These are phyloP conservation scores for Agapanthus africanus DNA, from an alignment of 106 monocot species.

Conservation along the genomic window DNA sequence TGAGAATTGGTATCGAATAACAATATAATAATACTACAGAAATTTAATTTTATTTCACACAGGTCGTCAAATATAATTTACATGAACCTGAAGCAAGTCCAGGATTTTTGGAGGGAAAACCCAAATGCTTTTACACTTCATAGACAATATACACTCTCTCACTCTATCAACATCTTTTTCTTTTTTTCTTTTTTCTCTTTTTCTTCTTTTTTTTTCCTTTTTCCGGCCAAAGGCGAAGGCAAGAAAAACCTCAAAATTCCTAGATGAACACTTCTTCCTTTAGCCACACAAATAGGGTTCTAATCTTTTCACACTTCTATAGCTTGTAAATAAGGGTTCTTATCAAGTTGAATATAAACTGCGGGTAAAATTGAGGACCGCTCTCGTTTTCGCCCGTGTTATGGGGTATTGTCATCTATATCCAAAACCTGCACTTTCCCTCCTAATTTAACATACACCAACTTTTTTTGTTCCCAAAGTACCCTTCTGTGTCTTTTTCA, in stretches of 20 bases:
- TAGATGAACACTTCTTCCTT: background rate
- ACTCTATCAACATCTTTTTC: background rate
- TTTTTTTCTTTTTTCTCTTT: too few species aligned
- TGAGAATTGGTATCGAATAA: too few species aligned
- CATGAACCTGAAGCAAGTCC: background rate
- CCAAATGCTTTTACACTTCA: background rate
- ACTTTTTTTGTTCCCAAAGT: too few species aligned
- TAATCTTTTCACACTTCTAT: background rate
- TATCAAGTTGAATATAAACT: background rate
- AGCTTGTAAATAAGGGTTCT: background rate
- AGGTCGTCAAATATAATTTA: constrained; percentile 1
- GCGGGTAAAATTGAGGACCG: too few species aligned
- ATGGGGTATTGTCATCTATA: too few species aligned
- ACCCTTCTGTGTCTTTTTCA: too few species aligned
- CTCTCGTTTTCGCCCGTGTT: too few species aligned
- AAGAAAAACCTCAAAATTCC: background rate
- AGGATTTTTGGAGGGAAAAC: background rate
- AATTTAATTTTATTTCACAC: background rate
- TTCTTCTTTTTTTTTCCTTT: too few species aligned
- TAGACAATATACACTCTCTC: background rate
- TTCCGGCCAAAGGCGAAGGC: too few species aligned
- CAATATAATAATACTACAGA: background rate
- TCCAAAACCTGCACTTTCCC: too few species aligned
- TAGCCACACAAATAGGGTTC: background rate
- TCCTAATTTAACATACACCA: too few species aligned